Evolutionary conservation across 495 filamentous ascomycete species (phyloP).

Genomic region (Mytilinidion resinicola): DNA sequence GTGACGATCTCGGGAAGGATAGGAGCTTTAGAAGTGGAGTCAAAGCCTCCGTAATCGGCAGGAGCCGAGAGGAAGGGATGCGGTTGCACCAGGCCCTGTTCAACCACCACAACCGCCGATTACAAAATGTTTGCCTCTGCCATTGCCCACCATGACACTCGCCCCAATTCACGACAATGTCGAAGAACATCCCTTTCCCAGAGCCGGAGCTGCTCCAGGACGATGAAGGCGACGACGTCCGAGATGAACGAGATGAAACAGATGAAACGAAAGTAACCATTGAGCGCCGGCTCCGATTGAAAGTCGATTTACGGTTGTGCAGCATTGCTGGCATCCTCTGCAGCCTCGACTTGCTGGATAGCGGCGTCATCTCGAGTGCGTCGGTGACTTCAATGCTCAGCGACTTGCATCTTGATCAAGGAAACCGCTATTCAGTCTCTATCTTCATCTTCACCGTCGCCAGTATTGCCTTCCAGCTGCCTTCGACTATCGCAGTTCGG

Average conservation of each 20-base stretch:
- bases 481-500: slow-evolving; percentile 64
- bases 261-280: slow-evolving; percentile 7
- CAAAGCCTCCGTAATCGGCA: too few relatives aligned
- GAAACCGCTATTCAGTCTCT: slow-evolving; percentile 60
- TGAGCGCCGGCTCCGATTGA: slow-evolving; percentile 47
- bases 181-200: background rate
- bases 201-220: background rate
- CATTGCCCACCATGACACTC: too few relatives aligned
- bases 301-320: slow-evolving; percentile 68
- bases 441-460: slow-evolving; percentile 78
- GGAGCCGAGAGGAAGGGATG: too few relatives aligned
- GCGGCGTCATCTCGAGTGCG: slow-evolving; percentile 69
- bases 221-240: background rate
- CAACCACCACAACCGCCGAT: too few relatives aligned
- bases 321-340: slow-evolving; percentile 69
- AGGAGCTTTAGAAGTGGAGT: too few relatives aligned
- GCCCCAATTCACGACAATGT: background rate
- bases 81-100: too few relatives aligned
- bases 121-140: too few relatives aligned
- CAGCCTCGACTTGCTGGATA: slow-evolving; percentile 66
- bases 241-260: background rate
- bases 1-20: too few relatives aligned
- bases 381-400: slow-evolving; percentile 67
- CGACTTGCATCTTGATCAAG: slow-evolving; percentile 56
- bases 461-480: slow-evolving; percentile 68